A percentile compares a stretch with the other conserved stretches of the same genome.
Evolutionary conservation across 768 basidiomycete genomes (phyloP).

Genomic region (Amanita fuliginea): DNA sequence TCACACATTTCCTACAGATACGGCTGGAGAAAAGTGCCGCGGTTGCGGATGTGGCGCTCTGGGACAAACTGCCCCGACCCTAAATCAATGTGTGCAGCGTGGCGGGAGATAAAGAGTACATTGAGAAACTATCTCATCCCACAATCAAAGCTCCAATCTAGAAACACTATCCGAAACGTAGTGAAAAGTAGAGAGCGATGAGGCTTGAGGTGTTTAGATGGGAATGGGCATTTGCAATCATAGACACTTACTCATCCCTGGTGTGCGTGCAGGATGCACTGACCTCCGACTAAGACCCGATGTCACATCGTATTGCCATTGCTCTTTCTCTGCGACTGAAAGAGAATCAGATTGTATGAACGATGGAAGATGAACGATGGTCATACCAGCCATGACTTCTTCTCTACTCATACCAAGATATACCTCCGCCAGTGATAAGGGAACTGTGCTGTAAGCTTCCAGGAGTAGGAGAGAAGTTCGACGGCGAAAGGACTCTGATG

Average conservation of each 20-base stretch:
- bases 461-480: slow-evolving; percentile 46
- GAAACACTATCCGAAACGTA: slow-evolving; percentile 45
- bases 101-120: not conserved
- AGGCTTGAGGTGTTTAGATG: slow-evolving; percentile 14
- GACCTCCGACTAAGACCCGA: slow-evolving; percentile 16
- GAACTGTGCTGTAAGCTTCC: slow-evolving; percentile 55
- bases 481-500: slow-evolving; percentile 44
- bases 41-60: not conserved
- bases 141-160: slow-evolving; percentile 26
- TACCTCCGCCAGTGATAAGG: slow-evolving; percentile 36
- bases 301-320: slow-evolving; percentile 42
- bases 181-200: slow-evolving; percentile 37
- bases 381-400: slow-evolving; percentile 26
- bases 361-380: not conserved
- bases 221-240: not conserved
- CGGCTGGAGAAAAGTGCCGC: not conserved
- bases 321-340: slow-evolving; percentile 29
- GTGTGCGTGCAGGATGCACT: not conserved
- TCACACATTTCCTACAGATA: not conserved
- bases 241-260: not conserved
- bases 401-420: slow-evolving; percentile 44
- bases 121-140: not conserved
- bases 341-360: not conserved
- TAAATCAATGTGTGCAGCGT: not conserved
- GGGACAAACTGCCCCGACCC: not conserved